Base-by-base conservation (phyloP, 2,329 filamentous ascomycete species). In the Rhytidhysteron rufulum region DNA sequence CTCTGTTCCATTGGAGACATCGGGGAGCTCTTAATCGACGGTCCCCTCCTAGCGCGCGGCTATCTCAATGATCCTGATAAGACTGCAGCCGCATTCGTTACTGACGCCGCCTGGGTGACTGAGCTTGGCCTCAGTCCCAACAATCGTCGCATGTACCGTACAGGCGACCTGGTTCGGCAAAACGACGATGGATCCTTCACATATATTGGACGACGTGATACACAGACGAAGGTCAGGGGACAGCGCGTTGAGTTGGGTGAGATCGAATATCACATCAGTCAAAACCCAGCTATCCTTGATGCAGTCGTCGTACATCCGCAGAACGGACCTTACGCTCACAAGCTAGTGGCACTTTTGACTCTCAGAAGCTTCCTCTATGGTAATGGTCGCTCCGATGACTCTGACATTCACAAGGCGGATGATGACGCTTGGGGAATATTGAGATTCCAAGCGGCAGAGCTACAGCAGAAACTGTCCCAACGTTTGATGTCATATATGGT, bases 11-110 rank as follows among this genome's bases (percentile, higher is more conserved):
- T 45, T 16, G 39, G 78, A 1, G 20, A 15, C n/a, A 38, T 38
- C 20, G 44, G 42, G 6, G 77, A 81, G 50, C 62, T 81, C 3
- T 67, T 78, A 5, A 71, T 82, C 18, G 75, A 79, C 44, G 75
- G 76, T 0, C 72, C 72, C 2, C 73, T 54, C 22, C 46, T 65
- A 5, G 55, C 54, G 7, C 50, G 49, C 20, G 40, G 40, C 18
- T 22, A 42, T 21, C 22, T 41, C 20, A 18, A 39, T 15, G 36
- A 55, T 29, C 24, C 34, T 4, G 47, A 24, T 10, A 50, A 54
- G 30, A 55, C 54, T 2, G 42, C 44, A 6, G 41, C 44, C 3
- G 39, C 42, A 3, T 60, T 59, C 34, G 38, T 60, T 10, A 15
- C 34, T 13, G 33, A 43, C 18, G 43, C 50, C 13, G 24, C 22